Conservation (phyloP, 2,329 filamentous ascomycete species). For the Xylariaceae sp. region DNA sequence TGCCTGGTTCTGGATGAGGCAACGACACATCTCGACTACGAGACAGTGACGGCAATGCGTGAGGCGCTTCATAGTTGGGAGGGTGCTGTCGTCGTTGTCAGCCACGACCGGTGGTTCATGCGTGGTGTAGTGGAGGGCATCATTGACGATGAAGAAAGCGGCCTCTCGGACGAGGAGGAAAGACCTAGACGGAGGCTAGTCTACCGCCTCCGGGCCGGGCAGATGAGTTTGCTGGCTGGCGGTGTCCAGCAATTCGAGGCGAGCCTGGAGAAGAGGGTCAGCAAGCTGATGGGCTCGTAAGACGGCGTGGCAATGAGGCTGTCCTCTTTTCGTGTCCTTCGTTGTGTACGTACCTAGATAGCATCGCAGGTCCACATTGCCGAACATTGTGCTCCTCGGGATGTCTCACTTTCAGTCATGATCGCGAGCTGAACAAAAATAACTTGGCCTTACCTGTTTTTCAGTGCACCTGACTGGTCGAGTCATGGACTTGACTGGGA, state of each 20-base stretch:
- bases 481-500: too few species aligned
- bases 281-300: conserved; percentile 22
- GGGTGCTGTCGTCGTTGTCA: conserved; percentile 72
- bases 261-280: conserved; percentile 25
- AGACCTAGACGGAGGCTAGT: conserved; percentile 49
- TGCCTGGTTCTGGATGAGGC: conserved; percentile 75
- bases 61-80: conserved; percentile 63
- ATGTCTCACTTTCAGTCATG: not conserved
- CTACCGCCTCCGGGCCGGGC: conserved; percentile 57
- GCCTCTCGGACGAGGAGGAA: conserved; percentile 42
- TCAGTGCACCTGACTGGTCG: too few species aligned
- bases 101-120: conserved; percentile 80
- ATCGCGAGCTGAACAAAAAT: not conserved
- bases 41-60: conserved; percentile 70
- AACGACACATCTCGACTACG: conserved; percentile 79
- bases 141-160: conserved; percentile 37
- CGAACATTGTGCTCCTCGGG: not conserved
- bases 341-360: too few species aligned
- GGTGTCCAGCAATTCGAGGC: conserved; percentile 61
- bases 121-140: conserved; percentile 66
- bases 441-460: too few species aligned
- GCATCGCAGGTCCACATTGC: not conserved
- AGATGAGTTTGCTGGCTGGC: conserved; percentile 50
- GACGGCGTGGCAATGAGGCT: not conserved
- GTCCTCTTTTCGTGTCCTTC: not conserved